These are phyloP conservation scores for Kluyveromyces sp. DNA, from an alignment of 1,139 yeast species.

Conservation along the genomic window DNA sequence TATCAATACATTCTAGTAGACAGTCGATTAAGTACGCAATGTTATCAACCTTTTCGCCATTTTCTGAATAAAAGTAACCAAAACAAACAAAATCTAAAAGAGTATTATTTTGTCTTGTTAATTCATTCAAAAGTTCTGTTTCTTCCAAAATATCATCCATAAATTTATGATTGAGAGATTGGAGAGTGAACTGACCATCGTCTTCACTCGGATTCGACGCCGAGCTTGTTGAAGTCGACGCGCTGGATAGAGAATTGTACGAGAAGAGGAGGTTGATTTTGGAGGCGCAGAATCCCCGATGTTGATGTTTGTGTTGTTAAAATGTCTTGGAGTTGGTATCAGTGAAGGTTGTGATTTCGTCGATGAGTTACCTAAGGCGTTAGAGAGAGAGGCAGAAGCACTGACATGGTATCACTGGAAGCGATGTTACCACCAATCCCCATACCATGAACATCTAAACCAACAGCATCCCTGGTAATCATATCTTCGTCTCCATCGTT, in stretches of 20 bases:
- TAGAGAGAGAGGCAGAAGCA: background rate
- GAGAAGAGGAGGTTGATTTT: conserved; percentile 1
- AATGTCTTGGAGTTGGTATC: conserved; percentile 3
- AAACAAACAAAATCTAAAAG: conserved; percentile 44
- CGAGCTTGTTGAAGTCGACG: conserved; percentile 9
- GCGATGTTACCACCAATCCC: background rate
- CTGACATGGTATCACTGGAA: background rate
- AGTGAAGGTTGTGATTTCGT: conserved; percentile 1
- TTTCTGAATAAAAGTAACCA: conserved; percentile 30
- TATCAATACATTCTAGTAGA: conserved; percentile 19
- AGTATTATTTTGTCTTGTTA: conserved; percentile 38
- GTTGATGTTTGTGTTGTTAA: background rate
- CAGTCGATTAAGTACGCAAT: conserved; percentile 24
- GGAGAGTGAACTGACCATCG: conserved; percentile 9
- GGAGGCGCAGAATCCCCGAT: background rate
- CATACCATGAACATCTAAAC: background rate
- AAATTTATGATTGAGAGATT: conserved; percentile 51
- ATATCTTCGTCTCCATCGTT: background rate
- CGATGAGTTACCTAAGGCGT: background rate
- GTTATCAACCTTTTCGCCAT: conserved; percentile 38
- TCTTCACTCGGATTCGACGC: conserved; percentile 10
- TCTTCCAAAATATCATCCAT: conserved; percentile 67
- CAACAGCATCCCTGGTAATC: background rate
- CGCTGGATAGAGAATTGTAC: conserved; percentile 6
- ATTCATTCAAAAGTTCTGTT: conserved; percentile 44